Percentiles rank a stretch among this genome's conserved stretches.
phyloP scores from a whole-genome alignment of 108 stramenopile species.

The Seminavis robusta region DNA sequence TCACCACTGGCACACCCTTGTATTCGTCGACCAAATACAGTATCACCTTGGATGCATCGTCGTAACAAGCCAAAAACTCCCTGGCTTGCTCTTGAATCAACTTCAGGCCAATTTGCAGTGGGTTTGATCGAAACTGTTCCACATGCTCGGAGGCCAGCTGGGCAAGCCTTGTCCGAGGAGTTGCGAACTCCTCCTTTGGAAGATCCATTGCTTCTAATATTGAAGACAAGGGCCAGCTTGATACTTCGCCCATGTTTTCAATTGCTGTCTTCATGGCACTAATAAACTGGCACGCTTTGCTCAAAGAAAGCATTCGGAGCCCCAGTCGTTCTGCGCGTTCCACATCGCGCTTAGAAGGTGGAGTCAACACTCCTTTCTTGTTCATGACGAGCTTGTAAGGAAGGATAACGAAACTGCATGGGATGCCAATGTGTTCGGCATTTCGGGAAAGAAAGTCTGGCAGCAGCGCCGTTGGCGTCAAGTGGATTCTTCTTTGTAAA shows the following conservation, averaged over 20 bases:
- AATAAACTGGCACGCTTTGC: constrained; percentile 20
- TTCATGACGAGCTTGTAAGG: constrained; percentile 44
- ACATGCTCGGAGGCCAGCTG: constrained; percentile 31
- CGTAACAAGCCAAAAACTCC: constrained; percentile 27
- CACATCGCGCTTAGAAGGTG: constrained; percentile 40
- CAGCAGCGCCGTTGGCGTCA: constrained; percentile 30
- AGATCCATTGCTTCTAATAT: not conserved
- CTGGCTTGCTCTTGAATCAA: constrained; percentile 30
- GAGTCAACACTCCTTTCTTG: constrained; percentile 39
- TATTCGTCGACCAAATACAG: constrained; percentile 69
- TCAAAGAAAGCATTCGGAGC: constrained; percentile 12
- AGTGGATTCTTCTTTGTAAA: constrained; percentile 25
- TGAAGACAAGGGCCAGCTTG: not conserved
- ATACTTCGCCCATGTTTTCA: not conserved
- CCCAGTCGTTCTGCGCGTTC: constrained; percentile 38
- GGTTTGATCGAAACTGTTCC: constrained; percentile 43
- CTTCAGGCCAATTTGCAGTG: constrained; percentile 36
- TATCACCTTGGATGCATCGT: constrained; percentile 33
- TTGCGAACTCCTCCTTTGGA: constrained; percentile 9
- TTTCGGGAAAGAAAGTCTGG: constrained; percentile 4
- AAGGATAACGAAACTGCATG: constrained; percentile 34
- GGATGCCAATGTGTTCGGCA: constrained; percentile 15
- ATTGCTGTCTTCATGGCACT: not conserved
- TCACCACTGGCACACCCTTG: constrained; percentile 40
- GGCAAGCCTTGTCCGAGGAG: constrained; percentile 13